Evolutionary conservation across 108 stramenopile species (phyloP).

Genomic region (Fragilariopsis cylindrus): DNA sequence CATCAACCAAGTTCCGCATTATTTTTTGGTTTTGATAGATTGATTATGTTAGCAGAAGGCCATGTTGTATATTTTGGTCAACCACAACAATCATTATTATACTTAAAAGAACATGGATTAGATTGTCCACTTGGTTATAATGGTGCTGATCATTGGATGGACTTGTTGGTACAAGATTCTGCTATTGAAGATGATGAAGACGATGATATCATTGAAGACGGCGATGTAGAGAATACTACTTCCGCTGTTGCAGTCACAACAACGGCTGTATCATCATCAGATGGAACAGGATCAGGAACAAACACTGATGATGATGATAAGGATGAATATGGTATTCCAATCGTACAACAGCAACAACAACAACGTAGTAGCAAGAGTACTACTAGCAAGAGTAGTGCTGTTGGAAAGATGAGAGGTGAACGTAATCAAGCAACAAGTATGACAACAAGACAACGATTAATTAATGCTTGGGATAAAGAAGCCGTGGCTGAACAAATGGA

Average conservation of each 20-base stretch:
- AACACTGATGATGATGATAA: neutral
- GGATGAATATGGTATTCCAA: neutral
- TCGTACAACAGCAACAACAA: neutral
- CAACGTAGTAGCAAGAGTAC: neutral
- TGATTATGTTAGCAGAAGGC: slow-evolving; percentile 75
- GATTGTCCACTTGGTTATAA: slow-evolving; percentile 68
- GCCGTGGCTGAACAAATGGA: slow-evolving; percentile 16
- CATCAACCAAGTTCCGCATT: slow-evolving; percentile 77
- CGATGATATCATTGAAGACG: neutral
- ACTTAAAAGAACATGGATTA: slow-evolving; percentile 41
- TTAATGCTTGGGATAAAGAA: slow-evolving; percentile 17
- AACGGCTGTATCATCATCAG: neutral
- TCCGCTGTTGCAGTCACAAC: neutral
- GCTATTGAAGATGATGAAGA: slow-evolving; percentile 27
- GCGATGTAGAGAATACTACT: neutral
- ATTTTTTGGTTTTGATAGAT: slow-evolving; percentile 66
- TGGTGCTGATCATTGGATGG: slow-evolving; percentile 85
- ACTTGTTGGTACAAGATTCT: slow-evolving; percentile 61
- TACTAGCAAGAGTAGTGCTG: neutral
- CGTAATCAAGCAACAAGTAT: neutral
- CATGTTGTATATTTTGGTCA: slow-evolving; percentile 78
- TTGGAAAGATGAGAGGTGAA: neutral
- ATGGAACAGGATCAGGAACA: neutral
- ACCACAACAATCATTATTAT: slow-evolving; percentile 44
- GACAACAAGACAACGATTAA: slow-evolving; percentile 19